Conservation (phyloP, 805 yeast species). For the Cyberlindnera misumaiensis region DNA sequence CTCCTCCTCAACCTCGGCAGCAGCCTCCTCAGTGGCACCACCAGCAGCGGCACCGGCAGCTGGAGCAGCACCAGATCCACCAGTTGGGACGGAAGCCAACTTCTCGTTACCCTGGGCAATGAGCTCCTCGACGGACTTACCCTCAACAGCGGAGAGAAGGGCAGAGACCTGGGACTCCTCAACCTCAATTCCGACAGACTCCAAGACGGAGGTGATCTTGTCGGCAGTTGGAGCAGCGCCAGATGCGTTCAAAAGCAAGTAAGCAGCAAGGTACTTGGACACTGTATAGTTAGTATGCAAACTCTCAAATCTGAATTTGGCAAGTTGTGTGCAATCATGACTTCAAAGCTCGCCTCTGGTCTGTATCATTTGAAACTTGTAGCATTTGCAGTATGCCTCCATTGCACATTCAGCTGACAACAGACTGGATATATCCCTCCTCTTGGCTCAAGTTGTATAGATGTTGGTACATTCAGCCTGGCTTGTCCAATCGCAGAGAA, state of each 20-base stretch:
- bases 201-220: conserved; percentile 81
- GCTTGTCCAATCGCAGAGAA: too few species aligned
- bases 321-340: too few species aligned
- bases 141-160: conserved; percentile 82
- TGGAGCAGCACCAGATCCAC: conserved; percentile 90
- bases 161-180: conserved; percentile 81
- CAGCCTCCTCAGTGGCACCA: conserved; percentile 68
- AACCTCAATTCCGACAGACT: conserved; percentile 93
- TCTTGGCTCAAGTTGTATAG: too few species aligned
- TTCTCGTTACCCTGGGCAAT: conserved; percentile 92
- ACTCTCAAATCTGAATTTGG: too few species aligned
- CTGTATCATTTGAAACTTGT: too few species aligned
- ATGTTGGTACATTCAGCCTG: too few species aligned
- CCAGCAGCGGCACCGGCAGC: conserved; percentile 66
- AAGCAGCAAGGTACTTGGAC: conserved; percentile 96
- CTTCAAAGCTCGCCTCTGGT: too few species aligned
- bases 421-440: too few species aligned
- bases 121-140: conserved; percentile 85
- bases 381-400: too few species aligned
- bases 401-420: too few species aligned
- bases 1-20: conserved; percentile 60
- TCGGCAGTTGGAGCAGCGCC: conserved; percentile 94
- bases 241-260: conserved; percentile 95
- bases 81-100: conserved; percentile 96
- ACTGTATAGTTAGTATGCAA: conserved; percentile 18